Base-by-base conservation (phyloP, 2,329 filamentous ascomycete species). In the Emmonsiellopsis sp. region DNA sequence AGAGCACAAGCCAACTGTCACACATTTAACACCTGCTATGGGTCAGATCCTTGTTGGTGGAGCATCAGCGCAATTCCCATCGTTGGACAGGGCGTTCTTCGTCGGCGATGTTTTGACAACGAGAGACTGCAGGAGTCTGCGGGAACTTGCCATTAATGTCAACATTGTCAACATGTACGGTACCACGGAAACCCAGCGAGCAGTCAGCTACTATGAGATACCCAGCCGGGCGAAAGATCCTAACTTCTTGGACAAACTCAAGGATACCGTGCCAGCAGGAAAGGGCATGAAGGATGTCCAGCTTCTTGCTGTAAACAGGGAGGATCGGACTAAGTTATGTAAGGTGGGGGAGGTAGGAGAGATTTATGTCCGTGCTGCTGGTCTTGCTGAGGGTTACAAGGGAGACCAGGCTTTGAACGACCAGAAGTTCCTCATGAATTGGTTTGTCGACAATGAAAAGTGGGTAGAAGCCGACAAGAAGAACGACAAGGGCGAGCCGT, bases 1-100 rank as follows among this genome's bases (percentile, higher is more conserved):
- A 51, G 81, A 85, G 51, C 81, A 87, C 64, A 73, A 79, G 53
- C 82, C 87, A 2, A 95, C 85, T 13, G 87, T 90, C 16, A 89
- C 86, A 10, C 93, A 97, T 70, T 73, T 97, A 40, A 98, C 93
- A 1, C 93, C 93, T 8, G 93, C 93, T 54, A 96, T 97, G 91
- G 91, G 91, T 53, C 89, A 96, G 62, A 93, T 97, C 57, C 75
- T 97, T 1, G 85, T 92, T n/a, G 91, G 90, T 43, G 89, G 87
- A 60, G 87, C 89, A 26, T 84, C 75, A 2, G 84, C 88, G 0
- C 71, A 87, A 59, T 94, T 96, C 63, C 86, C 89, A 1, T 77
- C 79, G 10, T 76, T 97, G n/a, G 78, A 85, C 54, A 78, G 83
- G 54, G 89, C 85, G 15, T 92, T 97, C 76, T 97, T 92, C 58